Percentiles rank a stretch among this genome's conserved stretches.
These are phyloP conservation scores for Claviceps fusiformis DNA, from an alignment of 2,329 filamentous ascomycete species.

Conservation along the genomic window DNA sequence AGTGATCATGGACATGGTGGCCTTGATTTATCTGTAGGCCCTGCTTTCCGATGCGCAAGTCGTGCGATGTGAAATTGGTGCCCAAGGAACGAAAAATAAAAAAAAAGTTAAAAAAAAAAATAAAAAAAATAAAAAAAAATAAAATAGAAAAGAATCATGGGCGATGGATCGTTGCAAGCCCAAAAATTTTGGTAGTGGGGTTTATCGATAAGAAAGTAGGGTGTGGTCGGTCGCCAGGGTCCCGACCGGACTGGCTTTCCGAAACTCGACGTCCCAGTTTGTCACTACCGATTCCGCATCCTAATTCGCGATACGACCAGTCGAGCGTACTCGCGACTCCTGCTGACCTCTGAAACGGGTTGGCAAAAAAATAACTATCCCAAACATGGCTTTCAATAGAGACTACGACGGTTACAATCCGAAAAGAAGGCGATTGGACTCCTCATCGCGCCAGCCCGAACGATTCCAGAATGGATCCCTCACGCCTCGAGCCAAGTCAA, in stretches of 20 bases:
- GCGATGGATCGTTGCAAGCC: constrained; percentile 2
- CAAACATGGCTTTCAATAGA: constrained; percentile 20
- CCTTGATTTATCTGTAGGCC: background rate
- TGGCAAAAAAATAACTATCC: background rate
- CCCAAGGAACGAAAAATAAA: background rate
- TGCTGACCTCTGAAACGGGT: too few relatives aligned
- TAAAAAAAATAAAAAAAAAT: too few relatives aligned
- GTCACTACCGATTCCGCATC: background rate
- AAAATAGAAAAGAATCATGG: background rate
- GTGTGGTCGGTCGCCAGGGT: background rate
- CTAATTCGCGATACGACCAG: background rate
- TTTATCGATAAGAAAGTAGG: constrained; percentile 25
- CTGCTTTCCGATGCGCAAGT: background rate
- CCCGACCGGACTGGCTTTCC: background rate
- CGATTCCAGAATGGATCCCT: constrained; percentile 20
- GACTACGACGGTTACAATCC: constrained; percentile 26
- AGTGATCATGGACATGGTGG: constrained; percentile 60
- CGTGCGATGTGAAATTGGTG: background rate
- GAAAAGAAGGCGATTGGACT: constrained; percentile 25
- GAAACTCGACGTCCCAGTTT: constrained; percentile 9
- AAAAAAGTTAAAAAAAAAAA: background rate
- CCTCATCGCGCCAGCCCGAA: constrained; percentile 14
- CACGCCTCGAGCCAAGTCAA: constrained; percentile 21
- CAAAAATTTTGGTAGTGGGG: constrained; percentile 24
- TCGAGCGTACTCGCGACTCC: background rate